phyloP scores from a whole-genome alignment of 208 protist species.

The Tritrichomonas foetus region DNA sequence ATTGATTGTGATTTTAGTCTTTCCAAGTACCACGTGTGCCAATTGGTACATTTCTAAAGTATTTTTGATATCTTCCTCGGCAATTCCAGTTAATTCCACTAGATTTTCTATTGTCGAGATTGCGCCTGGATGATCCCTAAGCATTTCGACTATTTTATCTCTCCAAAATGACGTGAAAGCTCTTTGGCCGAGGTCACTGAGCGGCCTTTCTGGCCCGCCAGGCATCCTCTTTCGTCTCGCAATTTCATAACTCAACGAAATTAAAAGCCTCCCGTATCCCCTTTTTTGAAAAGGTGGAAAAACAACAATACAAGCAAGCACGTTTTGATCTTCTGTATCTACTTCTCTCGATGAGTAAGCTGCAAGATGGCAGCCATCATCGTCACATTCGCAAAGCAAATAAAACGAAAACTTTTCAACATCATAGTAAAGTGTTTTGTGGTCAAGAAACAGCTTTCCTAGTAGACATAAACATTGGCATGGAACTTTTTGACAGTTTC shows the following conservation, averaged over 20 bases:
- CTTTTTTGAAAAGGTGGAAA: conserved; percentile 35
- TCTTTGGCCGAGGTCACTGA: conserved; percentile 88
- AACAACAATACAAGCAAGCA: conserved; percentile 29
- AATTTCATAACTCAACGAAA: conserved; percentile 93
- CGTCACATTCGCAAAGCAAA: conserved; percentile 81
- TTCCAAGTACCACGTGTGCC: too few species aligned
- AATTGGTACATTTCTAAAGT: not conserved
- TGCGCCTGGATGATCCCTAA: conserved; percentile 46
- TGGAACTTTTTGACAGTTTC: conserved; percentile 40
- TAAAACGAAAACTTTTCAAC: conserved; percentile 98
- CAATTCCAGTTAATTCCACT: not conserved
- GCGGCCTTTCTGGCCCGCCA: conserved; percentile 95
- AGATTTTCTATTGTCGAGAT: not conserved
- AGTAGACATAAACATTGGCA: conserved; percentile 92
- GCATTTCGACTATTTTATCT: conserved; percentile 68
- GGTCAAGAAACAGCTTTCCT: conserved; percentile 97
- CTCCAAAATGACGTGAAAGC: conserved; percentile 60
- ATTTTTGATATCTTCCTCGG: not conserved
- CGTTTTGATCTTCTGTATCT: not conserved
- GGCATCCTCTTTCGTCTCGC: conserved; percentile 82
- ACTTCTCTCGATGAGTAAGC: conserved; percentile 90
- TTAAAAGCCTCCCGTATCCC: conserved; percentile 94
- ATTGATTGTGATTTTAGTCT: too few species aligned
- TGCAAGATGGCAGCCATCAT: conserved; percentile 78
- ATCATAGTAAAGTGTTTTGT: conserved; percentile 98